A percentile compares a stretch with the other conserved stretches of the same genome.
Conservation (phyloP, 495 filamentous ascomycete species). For the Xylaria palmicola region DNA sequence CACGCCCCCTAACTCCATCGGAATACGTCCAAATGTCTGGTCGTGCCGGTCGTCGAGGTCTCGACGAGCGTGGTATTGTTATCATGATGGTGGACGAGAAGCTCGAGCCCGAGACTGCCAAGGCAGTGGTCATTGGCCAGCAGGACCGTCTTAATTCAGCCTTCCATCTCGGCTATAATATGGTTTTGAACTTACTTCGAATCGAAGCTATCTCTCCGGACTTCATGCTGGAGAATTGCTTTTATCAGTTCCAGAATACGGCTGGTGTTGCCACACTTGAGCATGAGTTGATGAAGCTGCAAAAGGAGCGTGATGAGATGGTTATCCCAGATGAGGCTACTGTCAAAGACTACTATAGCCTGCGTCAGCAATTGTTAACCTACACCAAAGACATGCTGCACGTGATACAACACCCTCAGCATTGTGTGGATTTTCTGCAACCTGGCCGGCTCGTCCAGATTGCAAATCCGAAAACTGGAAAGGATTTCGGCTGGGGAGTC, state of each 20-base stretch:
- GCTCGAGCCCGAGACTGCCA: slow-evolving; percentile 91
- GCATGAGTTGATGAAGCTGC: slow-evolving; percentile 70
- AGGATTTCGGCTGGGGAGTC: slow-evolving; percentile 92
- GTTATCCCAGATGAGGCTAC: slow-evolving; percentile 79
- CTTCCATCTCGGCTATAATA: slow-evolving; percentile 98
- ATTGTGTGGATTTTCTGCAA: slow-evolving; percentile 77
- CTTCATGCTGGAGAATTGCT: slow-evolving; percentile 94
- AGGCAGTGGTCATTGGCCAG: slow-evolving; percentile 91
- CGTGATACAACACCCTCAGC: slow-evolving; percentile 86
- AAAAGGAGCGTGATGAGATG: slow-evolving; percentile 67
- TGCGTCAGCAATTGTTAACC: slow-evolving; percentile 76
- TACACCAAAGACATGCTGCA: slow-evolving; percentile 82
- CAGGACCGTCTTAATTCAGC: slow-evolving; percentile 97
- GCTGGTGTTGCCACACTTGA: slow-evolving; percentile 80
- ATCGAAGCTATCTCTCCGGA: slow-evolving; percentile 96
- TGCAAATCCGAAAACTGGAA: slow-evolving; percentile 61
- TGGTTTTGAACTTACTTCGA: slow-evolving; percentile 93
- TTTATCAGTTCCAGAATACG: slow-evolving; percentile 96
- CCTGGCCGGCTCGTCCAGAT: slow-evolving; percentile 81
- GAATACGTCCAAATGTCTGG: slow-evolving; percentile 99
- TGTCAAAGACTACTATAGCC: slow-evolving; percentile 86
- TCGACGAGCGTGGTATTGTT: slow-evolving; percentile 97
- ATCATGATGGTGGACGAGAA: slow-evolving; percentile 99
- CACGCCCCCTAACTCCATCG: slow-evolving; percentile 85
- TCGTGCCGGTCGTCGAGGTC: slow-evolving; percentile 89